Percentiles rank a stretch among this genome's conserved stretches.
Evolutionary conservation across 139 green algal species (phyloP).

Genomic region (Picochlorum sp.): DNA sequence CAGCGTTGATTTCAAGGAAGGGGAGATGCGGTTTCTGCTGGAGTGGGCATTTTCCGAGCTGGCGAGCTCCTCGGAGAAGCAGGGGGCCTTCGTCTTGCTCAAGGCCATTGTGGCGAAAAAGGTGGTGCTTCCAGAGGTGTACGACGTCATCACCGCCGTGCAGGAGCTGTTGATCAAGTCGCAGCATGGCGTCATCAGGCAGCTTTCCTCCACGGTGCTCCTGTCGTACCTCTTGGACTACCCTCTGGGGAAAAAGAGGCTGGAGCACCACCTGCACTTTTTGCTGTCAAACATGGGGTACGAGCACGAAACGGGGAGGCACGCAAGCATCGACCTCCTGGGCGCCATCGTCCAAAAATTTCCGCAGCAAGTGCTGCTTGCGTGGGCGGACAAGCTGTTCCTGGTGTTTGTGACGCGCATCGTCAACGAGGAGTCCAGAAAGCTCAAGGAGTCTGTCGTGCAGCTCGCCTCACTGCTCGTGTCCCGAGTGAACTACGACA

Average conservation of each 20-base stretch:
- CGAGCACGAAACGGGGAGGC: conserved; percentile 63
- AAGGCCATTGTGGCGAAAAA: conserved; percentile 60
- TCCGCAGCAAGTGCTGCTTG: conserved; percentile 51
- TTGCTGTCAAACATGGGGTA: conserved; percentile 68
- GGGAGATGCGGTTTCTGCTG: conserved; percentile 67
- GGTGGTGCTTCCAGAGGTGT: conserved; percentile 82
- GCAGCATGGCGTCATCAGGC: conserved; percentile 41
- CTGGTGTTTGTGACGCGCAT: conserved; percentile 75
- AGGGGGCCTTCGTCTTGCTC: conserved; percentile 63
- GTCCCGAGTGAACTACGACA: neutral
- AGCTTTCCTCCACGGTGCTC: conserved; percentile 50
- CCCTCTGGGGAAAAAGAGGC: conserved; percentile 60
- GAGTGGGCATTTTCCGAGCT: conserved; percentile 68
- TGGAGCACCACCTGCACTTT: conserved; percentile 67
- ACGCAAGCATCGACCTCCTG: conserved; percentile 67
- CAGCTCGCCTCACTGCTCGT: neutral
- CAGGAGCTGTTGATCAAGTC: conserved; percentile 36
- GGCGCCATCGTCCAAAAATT: conserved; percentile 73
- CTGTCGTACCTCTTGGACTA: conserved; percentile 93
- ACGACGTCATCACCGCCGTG: conserved; percentile 81
- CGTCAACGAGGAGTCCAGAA: conserved; percentile 58
- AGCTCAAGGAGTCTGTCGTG: conserved; percentile 38
- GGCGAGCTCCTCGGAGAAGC: conserved; percentile 24
- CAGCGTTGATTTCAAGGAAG: conserved; percentile 36
- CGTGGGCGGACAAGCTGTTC: conserved; percentile 50